Conservation (phyloP, 2,329 filamentous ascomycete species). For the Sporothrix brunneoviolacea region DNA sequence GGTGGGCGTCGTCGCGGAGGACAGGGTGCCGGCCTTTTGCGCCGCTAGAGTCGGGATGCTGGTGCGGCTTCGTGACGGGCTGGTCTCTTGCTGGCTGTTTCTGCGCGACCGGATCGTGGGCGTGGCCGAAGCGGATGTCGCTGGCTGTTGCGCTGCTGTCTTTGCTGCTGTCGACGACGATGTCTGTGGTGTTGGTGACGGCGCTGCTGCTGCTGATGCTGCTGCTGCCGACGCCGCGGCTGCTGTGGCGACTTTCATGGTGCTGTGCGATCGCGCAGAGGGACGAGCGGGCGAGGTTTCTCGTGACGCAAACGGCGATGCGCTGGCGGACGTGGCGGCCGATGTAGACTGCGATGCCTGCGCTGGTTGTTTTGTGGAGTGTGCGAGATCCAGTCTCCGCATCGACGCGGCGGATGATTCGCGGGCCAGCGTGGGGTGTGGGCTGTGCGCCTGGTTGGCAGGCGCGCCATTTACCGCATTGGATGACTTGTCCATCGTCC, state of each 20-base stretch:
- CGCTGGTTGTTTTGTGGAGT: constrained; percentile 16
- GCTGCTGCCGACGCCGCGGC: not conserved
- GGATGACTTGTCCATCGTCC: constrained; percentile 30
- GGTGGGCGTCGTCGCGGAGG: constrained; percentile 60
- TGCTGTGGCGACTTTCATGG: constrained; percentile 26
- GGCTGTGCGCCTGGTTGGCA: constrained; percentile 18
- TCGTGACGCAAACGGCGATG: constrained; percentile 31
- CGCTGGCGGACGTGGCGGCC: constrained; percentile 23
- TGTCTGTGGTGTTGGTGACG: constrained; percentile 26
- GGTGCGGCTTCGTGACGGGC: constrained; percentile 49
- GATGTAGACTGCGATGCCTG: constrained; percentile 21
- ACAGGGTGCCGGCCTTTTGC: constrained; percentile 53
- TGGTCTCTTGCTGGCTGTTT: constrained; percentile 58
- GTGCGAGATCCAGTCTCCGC: constrained; percentile 18
- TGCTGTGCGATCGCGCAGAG: constrained; percentile 24
- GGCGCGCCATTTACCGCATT: constrained; percentile 25
- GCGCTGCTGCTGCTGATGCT: constrained; percentile 1
- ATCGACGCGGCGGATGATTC: constrained; percentile 21
- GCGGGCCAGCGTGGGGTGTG: constrained; percentile 22
- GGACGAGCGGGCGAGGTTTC: constrained; percentile 43
- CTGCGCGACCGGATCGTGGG: constrained; percentile 49
- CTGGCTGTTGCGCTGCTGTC: not conserved
- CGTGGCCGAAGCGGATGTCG: not conserved
- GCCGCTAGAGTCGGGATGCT: constrained; percentile 55
- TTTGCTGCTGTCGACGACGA: constrained; percentile 20